Evolutionary conservation across 768 basidiomycete species (phyloP).

Genomic region (Lactarius evosmus): DNA sequence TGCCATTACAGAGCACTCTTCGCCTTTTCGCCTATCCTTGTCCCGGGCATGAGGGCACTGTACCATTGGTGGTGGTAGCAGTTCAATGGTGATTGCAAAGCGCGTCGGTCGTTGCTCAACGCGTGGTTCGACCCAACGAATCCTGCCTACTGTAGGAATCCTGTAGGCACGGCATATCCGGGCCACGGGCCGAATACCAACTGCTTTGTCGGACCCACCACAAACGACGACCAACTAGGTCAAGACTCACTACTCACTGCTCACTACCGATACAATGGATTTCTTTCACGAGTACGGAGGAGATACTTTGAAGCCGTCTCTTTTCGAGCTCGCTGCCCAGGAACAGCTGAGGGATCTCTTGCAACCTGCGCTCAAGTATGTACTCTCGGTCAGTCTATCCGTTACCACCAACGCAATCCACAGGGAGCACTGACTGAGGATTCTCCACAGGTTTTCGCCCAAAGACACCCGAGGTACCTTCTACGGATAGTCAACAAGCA

Average conservation of each 20-base stretch:
- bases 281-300: conserved; percentile 76
- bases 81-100: background rate
- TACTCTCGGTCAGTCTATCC: conserved; percentile 65
- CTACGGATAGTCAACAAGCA: conserved; percentile 88
- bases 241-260: background rate
- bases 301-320: conserved; percentile 71
- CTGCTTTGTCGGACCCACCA: background rate
- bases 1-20: background rate
- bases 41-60: background rate
- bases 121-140: too few species aligned
- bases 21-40: background rate
- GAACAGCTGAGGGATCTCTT: conserved; percentile 90
- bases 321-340: conserved; percentile 91
- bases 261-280: conserved; percentile 50
- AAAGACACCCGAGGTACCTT: conserved; percentile 90
- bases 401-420: background rate
- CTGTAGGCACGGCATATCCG: background rate
- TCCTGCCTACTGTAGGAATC: too few species aligned
- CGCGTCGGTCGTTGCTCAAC: background rate
- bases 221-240: background rate
- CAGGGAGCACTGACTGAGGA: background rate
- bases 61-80: background rate
- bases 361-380: conserved; percentile 93
- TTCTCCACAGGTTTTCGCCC: conserved; percentile 76
- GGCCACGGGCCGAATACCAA: background rate